Evolutionary conservation across 2,329 filamentous ascomycete species (phyloP).

Genomic region (Cladophialophora bantiana): DNA sequence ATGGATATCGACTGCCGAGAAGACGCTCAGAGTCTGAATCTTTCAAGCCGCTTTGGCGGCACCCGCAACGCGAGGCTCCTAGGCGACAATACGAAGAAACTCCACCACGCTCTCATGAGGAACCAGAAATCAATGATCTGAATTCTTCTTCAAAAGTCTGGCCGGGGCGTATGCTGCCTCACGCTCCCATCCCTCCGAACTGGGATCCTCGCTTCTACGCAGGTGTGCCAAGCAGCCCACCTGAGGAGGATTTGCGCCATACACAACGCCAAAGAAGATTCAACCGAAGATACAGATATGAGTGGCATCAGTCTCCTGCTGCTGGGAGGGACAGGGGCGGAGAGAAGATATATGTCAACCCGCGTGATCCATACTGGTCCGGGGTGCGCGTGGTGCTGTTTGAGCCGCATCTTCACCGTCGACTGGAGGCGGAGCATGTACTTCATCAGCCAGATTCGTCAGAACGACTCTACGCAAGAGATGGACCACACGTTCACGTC

Average conservation of each 20-base stretch:
- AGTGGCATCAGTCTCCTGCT: background rate
- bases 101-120: background rate
- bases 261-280: background rate
- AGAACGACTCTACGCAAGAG: background rate
- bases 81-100: background rate
- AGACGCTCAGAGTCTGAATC: background rate
- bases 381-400: background rate
- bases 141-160: background rate
- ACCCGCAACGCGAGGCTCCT: background rate
- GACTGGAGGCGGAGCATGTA: background rate
- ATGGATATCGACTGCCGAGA: background rate
- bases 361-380: background rate
- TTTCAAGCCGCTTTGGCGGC: background rate
- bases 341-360: constrained; percentile 5
- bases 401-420: constrained; percentile 1
- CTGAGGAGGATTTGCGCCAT: background rate
- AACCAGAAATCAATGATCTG: background rate
- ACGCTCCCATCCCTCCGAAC: constrained; percentile 10
- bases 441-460: background rate
- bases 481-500: background rate
- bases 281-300: background rate
- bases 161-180: background rate
- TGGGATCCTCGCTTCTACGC: constrained; percentile 19
- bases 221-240: background rate
- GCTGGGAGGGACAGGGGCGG: background rate